These are phyloP conservation scores for Anthostomella pinea DNA, from an alignment of 2,329 filamentous ascomycete species.

Conservation along the genomic window DNA sequence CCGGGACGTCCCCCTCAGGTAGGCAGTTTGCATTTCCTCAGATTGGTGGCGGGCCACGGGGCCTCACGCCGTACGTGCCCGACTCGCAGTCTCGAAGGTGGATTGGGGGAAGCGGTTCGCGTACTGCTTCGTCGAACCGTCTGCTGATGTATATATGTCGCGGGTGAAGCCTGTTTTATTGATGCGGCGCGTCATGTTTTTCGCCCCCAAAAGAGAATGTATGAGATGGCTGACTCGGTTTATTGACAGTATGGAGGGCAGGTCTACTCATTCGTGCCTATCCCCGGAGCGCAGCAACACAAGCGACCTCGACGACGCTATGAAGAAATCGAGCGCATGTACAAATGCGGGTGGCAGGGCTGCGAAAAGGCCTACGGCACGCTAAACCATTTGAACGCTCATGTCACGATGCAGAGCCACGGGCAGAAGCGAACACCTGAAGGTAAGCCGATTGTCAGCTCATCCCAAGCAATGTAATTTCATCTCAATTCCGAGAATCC, in stretches of 20 bases:
- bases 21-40: conserved; percentile 32
- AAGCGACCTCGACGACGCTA: conserved; percentile 91
- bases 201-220: conserved; percentile 12
- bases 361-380: conserved; percentile 99
- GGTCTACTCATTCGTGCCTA: conserved; percentile 97
- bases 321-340: conserved; percentile 99
- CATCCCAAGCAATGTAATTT: background rate
- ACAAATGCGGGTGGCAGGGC: conserved; percentile 98
- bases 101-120: no score
- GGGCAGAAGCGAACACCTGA: conserved; percentile 93
- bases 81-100: no score
- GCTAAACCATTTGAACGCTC: conserved; percentile 93
- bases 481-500: background rate
- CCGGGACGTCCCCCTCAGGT: conserved; percentile 59
- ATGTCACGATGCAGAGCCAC: conserved; percentile 98
- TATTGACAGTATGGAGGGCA: conserved; percentile 44
- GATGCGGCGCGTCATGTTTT: conserved; percentile 10
- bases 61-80: no score
- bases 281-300: conserved; percentile 94
- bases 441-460: conserved; percentile 59
- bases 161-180: no score
- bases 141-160: no score
- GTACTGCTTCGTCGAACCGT: no score
- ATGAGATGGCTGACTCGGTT: conserved; percentile 30
- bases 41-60: conserved; percentile 2